Conservation (phyloP, 345 rosid species). For the Lenwebbia sp. region DNA sequence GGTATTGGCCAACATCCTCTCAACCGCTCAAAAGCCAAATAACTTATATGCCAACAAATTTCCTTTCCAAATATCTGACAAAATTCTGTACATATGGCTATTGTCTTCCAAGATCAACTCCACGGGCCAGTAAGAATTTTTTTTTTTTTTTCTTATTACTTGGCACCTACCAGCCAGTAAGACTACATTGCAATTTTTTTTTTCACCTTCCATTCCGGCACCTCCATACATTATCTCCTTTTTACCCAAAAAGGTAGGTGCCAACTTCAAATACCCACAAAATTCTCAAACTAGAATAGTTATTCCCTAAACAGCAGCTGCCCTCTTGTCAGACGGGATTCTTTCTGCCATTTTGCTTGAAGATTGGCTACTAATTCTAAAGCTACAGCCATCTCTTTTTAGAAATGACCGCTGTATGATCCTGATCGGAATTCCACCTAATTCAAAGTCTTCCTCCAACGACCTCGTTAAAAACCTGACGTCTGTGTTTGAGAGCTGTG, state of each 20-base stretch:
- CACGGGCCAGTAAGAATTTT: not conserved
- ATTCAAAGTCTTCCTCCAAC: constrained; percentile 82
- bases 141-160: too few relatives aligned
- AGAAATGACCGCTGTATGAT: constrained; percentile 60
- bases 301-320: not conserved
- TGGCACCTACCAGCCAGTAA: not conserved
- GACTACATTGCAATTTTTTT: not conserved
- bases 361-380: constrained; percentile 15
- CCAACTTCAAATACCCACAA: not conserved
- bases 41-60: not conserved
- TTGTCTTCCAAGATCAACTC: not conserved
- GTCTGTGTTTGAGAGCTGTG: constrained; percentile 53
- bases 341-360: constrained; percentile 17
- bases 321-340: constrained; percentile 52
- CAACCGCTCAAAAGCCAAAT: not conserved
- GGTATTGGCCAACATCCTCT: not conserved
- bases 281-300: not conserved
- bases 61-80: not conserved
- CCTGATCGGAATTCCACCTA: constrained; percentile 90
- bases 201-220: not conserved
- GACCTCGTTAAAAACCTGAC: constrained; percentile 73
- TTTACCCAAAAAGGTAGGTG: not conserved
- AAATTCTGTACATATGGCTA: not conserved
- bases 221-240: not conserved
- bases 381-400: constrained; percentile 9